Evolutionary conservation across 2,329 filamentous ascomycete species (phyloP).

Genomic region (Diplodia scrobiculata): DNA sequence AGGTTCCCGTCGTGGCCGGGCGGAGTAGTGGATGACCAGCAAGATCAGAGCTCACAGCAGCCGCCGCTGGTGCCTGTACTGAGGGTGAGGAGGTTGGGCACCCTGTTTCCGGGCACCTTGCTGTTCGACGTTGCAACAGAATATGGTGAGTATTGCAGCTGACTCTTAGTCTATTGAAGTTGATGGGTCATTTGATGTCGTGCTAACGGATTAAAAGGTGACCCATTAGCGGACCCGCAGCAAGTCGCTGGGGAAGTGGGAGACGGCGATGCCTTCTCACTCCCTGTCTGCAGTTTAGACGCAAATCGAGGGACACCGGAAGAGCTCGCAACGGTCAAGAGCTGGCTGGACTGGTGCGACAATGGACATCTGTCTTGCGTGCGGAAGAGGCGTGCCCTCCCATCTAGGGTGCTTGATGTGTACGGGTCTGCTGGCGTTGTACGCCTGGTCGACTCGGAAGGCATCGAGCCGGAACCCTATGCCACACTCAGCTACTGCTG

Average conservation of each 20-base stretch:
- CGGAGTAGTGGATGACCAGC: background rate
- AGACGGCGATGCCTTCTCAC: background rate
- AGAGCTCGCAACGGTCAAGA: slow-evolving; percentile 3
- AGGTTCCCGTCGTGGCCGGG: slow-evolving; percentile 3
- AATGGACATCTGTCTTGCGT: slow-evolving; percentile 6
- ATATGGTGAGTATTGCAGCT: slow-evolving; percentile 3
- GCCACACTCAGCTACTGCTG: slow-evolving; percentile 25
- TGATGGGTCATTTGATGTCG: background rate
- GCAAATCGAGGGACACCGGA: slow-evolving; percentile 14
- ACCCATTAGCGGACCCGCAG: slow-evolving; percentile 11
- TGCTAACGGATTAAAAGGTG: slow-evolving; percentile 8
- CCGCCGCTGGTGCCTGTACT: background rate
- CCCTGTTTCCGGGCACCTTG: slow-evolving; percentile 24
- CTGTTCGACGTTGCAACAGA: slow-evolving; percentile 23
- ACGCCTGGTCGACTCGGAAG: slow-evolving; percentile 1
- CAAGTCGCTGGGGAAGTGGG: background rate
- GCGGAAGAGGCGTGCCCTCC: slow-evolving; percentile 4
- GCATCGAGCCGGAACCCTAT: slow-evolving; percentile 8
- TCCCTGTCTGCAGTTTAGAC: slow-evolving; percentile 7
- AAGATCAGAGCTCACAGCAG: background rate
- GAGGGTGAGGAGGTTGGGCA: slow-evolving; percentile 9
- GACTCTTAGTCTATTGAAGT: no score
- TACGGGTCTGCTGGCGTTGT: background rate
- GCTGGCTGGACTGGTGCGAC: slow-evolving; percentile 26
- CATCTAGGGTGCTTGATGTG: slow-evolving; percentile 22